Evolutionary conservation across 805 yeast species (phyloP).

Genomic region (Wickerhamomyces mucosus): DNA sequence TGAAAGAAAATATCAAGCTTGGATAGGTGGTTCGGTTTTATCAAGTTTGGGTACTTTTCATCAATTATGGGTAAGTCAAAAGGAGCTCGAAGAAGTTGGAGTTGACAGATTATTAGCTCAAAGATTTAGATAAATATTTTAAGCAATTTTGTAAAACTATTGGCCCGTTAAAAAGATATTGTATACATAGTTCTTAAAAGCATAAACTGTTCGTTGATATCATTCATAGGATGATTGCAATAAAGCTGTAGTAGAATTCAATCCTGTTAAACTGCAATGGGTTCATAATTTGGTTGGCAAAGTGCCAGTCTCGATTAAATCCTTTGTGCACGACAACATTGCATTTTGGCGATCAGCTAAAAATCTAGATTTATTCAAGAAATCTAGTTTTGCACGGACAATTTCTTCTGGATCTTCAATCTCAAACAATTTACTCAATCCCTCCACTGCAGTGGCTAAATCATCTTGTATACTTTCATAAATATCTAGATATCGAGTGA

Average conservation of each 20-base stretch:
- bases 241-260: too few species aligned
- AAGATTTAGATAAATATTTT: constrained; percentile 76
- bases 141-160: too few species aligned
- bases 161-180: too few species aligned
- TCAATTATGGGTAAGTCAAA: constrained; percentile 86
- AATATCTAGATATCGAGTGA: constrained; percentile 44
- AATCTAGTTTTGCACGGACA: constrained; percentile 26
- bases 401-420: constrained; percentile 27
- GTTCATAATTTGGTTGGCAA: too few species aligned
- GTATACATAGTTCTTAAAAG: constrained; percentile 3
- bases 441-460: constrained; percentile 59
- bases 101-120: constrained; percentile 69
- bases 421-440: constrained; percentile 49
- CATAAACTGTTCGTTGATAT: constrained; percentile 4
- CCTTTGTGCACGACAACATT: constrained; percentile 24
- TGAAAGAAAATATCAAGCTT: constrained; percentile 73
- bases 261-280: too few species aligned
- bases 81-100: constrained; percentile 85
- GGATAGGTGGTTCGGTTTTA: constrained; percentile 90
- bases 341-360: constrained; percentile 28
- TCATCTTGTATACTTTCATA: constrained; percentile 66
- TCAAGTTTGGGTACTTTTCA: constrained; percentile 90
- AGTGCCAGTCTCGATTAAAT: constrained; percentile 3
- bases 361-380: constrained; percentile 26
- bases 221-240: too few species aligned